Base-by-base conservation (phyloP, 106 monocot species). In the Acorus calamus region DNA sequence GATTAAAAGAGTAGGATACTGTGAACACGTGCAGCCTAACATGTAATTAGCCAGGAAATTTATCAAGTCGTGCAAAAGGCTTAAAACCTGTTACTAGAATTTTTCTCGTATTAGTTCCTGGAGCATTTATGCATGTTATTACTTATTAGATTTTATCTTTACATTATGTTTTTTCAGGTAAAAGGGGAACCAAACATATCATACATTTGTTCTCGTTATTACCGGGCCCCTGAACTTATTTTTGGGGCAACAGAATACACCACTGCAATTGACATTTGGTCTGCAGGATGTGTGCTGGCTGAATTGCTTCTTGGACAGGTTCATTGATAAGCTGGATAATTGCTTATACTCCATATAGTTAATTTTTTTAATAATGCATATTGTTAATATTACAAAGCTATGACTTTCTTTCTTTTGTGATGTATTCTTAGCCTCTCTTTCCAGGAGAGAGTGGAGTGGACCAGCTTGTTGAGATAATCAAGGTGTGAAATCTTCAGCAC, bases 191-290 rank as follows among this genome's bases (percentile, higher is more conserved):
- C 81, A 57, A 82, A 82, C 59, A 82, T 82, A 44, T 82, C 77
- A 28, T 82, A 82, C 62, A 82, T 82, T 50, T 82, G 81, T 57
- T 77, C 77, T 7, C 69, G 81, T 73, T 82, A 78, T 62, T 82
- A 82, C 58, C 53, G 81, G 42, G 77, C 81, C 49, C 81, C 81
- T 14, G 81, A 82, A 62, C 77, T 82, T 52, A 82, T 82, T 61
- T 82, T 82, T 70, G 81, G 81, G 62, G 81, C 81, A 47, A 82
- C 81, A 4, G 78, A 82, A 49, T 82, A 78, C 68, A 82, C 78
- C 42, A 78, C 82, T 9, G 82, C 82, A 64, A 78, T 82, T 67
- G 82, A 82, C 44, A 73, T 82, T 51, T 82, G 82, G 82, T 82
- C 78, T 56, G 78, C 78, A 41, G 82, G 82, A 45, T 82, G 82